Evolutionary conservation across 208 protist genomes (phyloP).

Genomic region (Leishmania tropica): DNA sequence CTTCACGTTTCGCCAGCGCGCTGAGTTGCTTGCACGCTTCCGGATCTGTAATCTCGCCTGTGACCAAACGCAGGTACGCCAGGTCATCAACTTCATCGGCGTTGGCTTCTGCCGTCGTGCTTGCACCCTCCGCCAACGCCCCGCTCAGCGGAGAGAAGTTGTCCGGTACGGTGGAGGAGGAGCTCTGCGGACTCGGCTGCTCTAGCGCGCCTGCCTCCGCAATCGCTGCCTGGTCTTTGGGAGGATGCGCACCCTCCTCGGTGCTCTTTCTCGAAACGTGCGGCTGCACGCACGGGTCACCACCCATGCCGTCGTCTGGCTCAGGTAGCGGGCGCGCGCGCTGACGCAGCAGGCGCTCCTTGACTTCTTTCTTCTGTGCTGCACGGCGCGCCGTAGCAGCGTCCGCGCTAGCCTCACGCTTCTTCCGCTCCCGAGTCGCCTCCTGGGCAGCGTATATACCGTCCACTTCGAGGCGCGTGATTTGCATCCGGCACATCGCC

Average conservation of each 20-base stretch:
- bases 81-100: not conserved
- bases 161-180: slow-evolving; percentile 20
- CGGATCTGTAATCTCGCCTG: slow-evolving; percentile 5
- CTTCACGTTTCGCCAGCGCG: not conserved
- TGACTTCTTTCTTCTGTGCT: slow-evolving; percentile 13
- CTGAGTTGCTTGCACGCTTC: slow-evolving; percentile 15
- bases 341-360: slow-evolving; percentile 17
- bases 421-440: slow-evolving; percentile 13
- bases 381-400: slow-evolving; percentile 14
- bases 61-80: slow-evolving; percentile 21
- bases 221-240: not conserved
- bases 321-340: not conserved
- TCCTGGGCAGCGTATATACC: slow-evolving; percentile 38
- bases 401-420: slow-evolving; percentile 11
- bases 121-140: not conserved
- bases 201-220: not conserved
- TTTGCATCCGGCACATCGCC: slow-evolving; percentile 39
- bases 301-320: not conserved
- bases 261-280: not conserved
- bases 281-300: not conserved
- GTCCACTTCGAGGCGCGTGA: slow-evolving; percentile 37
- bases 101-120: not conserved
- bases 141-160: not conserved
- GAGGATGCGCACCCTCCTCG: not conserved
- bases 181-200: not conserved